A percentile compares a stretch with the other conserved stretches of the same genome.
phyloP scores from a whole-genome alignment of 306 rosid species.

The Acacia confusa region DNA sequence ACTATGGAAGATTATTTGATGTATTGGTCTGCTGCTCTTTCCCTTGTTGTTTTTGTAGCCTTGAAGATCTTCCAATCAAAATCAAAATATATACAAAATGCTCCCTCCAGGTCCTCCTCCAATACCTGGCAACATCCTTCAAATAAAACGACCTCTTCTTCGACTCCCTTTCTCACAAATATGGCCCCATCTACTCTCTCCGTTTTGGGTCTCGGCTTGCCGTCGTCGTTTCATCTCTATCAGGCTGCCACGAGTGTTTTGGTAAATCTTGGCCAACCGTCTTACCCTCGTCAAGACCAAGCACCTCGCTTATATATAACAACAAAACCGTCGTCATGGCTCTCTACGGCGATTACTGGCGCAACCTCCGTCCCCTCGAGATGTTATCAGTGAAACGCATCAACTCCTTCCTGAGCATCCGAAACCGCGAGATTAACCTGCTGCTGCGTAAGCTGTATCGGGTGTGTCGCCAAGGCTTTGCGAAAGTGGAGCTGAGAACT shows the following conservation, averaged over 20 bases:
- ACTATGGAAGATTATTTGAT: not conserved
- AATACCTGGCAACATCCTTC: not conserved
- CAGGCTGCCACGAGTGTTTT: not conserved
- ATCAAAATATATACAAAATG: not conserved
- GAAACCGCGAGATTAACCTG: not conserved
- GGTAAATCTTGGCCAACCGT: not conserved
- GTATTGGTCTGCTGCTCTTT: not conserved
- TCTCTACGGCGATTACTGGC: not conserved
- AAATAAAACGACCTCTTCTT: not conserved
- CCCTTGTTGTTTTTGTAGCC: not conserved
- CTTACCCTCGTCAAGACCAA: not conserved
- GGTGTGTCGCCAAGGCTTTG: not conserved
- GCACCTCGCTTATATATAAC: not conserved
- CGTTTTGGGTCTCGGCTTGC: not conserved
- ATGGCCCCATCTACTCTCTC: not conserved
- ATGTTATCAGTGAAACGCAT: not conserved
- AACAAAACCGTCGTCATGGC: not conserved
- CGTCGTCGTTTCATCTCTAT: not conserved
- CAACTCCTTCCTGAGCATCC: not conserved
- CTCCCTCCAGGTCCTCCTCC: not conserved
- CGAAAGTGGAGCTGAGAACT: not conserved
- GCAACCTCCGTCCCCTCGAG: not conserved
- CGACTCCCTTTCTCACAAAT: not conserved
- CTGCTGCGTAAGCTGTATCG: not conserved
- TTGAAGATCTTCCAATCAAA: not conserved